Base-by-base conservation (phyloP, 1,139 yeast species). In the Blastobotrys malaysiensis region DNA sequence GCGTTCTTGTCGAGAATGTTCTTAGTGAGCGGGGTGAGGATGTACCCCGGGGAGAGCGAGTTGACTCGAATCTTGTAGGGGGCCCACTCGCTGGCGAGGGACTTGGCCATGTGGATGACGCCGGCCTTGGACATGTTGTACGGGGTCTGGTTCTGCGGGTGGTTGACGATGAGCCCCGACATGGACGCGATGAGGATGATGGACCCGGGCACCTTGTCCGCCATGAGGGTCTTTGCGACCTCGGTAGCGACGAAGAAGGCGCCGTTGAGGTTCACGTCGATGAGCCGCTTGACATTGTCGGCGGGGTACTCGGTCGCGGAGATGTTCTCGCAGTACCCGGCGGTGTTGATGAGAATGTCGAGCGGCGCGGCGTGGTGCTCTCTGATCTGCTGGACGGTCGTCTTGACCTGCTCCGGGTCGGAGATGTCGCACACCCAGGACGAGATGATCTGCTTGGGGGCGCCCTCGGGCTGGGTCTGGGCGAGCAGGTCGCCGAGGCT, bases 61-160 rank as follows among this genome's bases (percentile, higher is more conserved):
- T 88, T 88, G 60, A 87, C 90, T 70, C 96, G 79, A 69, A 85
- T 83, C 52, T 84, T 84, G 67, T 83, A 80, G 53, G 80, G 77
- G 43, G 95, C 88, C 95, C 96, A 88, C 70, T 88, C 96, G 51
- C 84, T 82, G 14, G 95, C 95, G 59, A 88, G 76, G 1, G 91
- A 82, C 71, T 80, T 84, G 57, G 86, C 83, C 71, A 86, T 75
- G 70, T 87, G 95, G 59, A 85, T 80, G 50, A 86, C 88, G 53
- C 93, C 96, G 20, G 96, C 95, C 74, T 88, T 88, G 62, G 93
- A 83, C 72, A 88, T 84, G 73, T 88, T 88, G 75, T 88, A 88
- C 19, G 91, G 90, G 50, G 88, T 83, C 72, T 88, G 96, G 54
- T 85, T 81, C 70, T 88, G 95, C 13, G 96, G 96, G 59, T 82